These are phyloP conservation scores for Colletotrichum salicis DNA, from an alignment of 2,329 filamentous ascomycete genomes.

Conservation along the genomic window DNA sequence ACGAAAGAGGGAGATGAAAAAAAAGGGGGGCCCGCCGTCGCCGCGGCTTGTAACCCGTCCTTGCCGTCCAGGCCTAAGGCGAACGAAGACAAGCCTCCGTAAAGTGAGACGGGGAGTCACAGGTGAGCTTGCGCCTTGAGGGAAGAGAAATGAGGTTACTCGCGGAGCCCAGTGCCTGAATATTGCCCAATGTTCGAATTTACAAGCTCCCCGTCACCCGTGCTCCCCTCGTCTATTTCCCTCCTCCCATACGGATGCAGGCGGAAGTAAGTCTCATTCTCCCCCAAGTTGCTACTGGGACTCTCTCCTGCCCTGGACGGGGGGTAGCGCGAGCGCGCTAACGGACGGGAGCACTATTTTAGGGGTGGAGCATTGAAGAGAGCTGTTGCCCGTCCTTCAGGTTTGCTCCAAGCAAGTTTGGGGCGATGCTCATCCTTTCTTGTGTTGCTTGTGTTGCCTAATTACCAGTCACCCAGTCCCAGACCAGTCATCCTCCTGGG, in stretches of 20 bases:
- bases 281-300: neutral
- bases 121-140: neutral
- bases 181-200: neutral
- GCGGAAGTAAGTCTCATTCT: neutral
- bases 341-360: conserved; percentile 16
- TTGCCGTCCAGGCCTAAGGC: neutral
- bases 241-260: neutral
- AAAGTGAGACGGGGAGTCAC: neutral
- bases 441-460: neutral
- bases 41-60: neutral
- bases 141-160: neutral
- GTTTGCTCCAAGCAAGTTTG: neutral
- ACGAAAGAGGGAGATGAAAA: neutral
- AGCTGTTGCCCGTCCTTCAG: neutral
- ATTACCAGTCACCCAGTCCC: neutral
- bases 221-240: neutral
- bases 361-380: neutral
- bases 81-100: neutral
- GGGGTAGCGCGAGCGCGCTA: neutral
- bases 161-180: neutral
- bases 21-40: neutral
- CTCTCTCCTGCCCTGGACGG: neutral
- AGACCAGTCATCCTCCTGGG: neutral
- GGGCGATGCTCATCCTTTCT: neutral
- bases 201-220: neutral